Evolutionary conservation across 306 rosid species (phyloP), one percentile per base, ranked within the genome.

Genomic region (Gastrolobium villosum): DNA sequence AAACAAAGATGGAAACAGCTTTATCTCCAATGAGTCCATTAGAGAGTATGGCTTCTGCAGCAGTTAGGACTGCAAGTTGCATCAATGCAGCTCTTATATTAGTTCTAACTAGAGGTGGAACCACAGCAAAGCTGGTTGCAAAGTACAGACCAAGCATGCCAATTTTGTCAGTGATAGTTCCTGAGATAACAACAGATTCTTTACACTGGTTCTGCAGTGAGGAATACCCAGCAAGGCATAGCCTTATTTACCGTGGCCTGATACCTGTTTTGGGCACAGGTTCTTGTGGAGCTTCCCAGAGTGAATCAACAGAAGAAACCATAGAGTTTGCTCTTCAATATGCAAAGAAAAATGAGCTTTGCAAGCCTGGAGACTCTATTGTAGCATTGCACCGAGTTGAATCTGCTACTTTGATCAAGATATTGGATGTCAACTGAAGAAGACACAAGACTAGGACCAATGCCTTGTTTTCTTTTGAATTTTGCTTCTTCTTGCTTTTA

Each of bases 121-220:
- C 66, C 56, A 84, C 89, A 5, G 82, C 87, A 53, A 85, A 87
- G 84, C 48, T 89, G 53, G 76, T 87, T 59, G 83, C 93, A 0
- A 89, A 89, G 59, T 89, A 89, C 77, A 83, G 91, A 73, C 93
- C 93, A 26, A 81, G 86, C 35, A 85, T 85, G 84, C 91, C 89
- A 1, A 85, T 89, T 75, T 54, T 89, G 14, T 86, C 89, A 0
- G 80, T 89, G 57, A 82, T 87, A 26, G 75, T 81, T 11, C 88
- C 90, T 55, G 70, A 80, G 81, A 82, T 79, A n/a, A 81, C 72
- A 37, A 79, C 89, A 63, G 52, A 89, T 57, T 79, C 84, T 45
- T 69, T 85, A 45, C 81, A 86, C 78, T 85, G 91, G 91, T 79
- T 37, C n/a, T 48, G 70, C 31, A 59, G 77, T 46, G 77, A 79